phyloP scores from a whole-genome alignment of 2,329 filamentous ascomycete species.

The Botrytis fragariae region DNA sequence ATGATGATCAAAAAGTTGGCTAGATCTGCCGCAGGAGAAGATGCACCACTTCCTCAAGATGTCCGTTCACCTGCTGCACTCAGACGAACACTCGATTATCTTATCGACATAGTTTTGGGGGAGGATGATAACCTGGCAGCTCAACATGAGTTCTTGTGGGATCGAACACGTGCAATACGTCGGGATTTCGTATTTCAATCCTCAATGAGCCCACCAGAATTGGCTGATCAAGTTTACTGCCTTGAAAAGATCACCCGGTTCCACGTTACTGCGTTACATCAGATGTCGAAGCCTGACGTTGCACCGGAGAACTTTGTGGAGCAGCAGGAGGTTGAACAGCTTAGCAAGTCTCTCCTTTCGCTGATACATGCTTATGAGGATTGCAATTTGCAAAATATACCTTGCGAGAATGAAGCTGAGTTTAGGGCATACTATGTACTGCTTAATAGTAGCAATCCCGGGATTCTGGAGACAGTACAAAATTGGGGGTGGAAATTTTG shows the following conservation, averaged over 20 bases:
- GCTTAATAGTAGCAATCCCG: constrained; percentile 58
- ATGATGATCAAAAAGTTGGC: constrained; percentile 67
- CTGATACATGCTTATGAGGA: constrained; percentile 66
- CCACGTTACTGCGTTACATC: constrained; percentile 63
- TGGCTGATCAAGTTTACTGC: constrained; percentile 59
- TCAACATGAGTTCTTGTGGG: constrained; percentile 65
- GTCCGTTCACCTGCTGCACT: constrained; percentile 60
- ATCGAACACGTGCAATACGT: constrained; percentile 64
- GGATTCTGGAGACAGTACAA: constrained; percentile 52
- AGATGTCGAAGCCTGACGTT: constrained; percentile 56
- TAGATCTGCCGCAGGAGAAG: constrained; percentile 65
- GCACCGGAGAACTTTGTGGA: constrained; percentile 61
- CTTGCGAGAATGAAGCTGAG: constrained; percentile 62
- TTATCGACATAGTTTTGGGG: constrained; percentile 58
- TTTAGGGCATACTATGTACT: constrained; percentile 65
- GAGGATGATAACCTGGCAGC: constrained; percentile 52
- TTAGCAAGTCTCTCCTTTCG: constrained; percentile 63
- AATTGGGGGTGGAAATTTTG: constrained; percentile 57
- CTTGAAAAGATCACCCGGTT: constrained; percentile 66
- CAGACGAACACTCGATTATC: constrained; percentile 59
- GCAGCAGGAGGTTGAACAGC: constrained; percentile 66
- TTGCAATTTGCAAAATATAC: constrained; percentile 55
- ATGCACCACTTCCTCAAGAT: constrained; percentile 65
- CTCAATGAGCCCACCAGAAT: constrained; percentile 52
- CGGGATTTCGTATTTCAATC: constrained; percentile 69